These are phyloP conservation scores for Phytopythium aichiense DNA, from an alignment of 352 stramenopile species.

Conservation along the genomic window DNA sequence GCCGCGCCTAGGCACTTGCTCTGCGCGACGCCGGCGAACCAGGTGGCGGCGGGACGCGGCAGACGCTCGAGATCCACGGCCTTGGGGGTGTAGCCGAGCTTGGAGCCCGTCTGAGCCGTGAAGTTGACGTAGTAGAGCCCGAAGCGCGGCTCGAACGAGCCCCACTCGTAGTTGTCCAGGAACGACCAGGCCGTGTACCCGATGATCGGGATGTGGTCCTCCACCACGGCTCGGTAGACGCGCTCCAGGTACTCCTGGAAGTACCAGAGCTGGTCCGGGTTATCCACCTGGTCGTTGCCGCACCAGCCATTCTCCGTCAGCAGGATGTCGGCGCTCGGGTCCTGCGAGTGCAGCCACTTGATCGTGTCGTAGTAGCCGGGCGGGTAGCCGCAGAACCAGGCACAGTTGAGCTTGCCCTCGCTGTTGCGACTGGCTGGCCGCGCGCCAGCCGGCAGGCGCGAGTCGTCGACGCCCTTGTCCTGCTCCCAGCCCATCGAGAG, in stretches of 20 bases:
- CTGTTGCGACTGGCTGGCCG: constrained; percentile 26
- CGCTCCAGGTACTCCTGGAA: constrained; percentile 49
- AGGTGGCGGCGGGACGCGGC: constrained; percentile 34
- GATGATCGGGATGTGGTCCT: constrained; percentile 61
- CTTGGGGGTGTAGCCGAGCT: constrained; percentile 25
- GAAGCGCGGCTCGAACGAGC: constrained; percentile 59
- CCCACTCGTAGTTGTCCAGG: constrained; percentile 96
- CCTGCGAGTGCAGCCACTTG: constrained; percentile 41
- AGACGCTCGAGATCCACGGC: constrained; percentile 27
- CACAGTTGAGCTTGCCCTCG: constrained; percentile 29
- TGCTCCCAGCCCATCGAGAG: constrained; percentile 38
- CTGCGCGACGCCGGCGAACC: constrained; percentile 27
- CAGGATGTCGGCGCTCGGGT: constrained; percentile 35
- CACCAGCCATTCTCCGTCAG: constrained; percentile 72
- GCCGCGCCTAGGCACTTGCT: constrained; percentile 23
- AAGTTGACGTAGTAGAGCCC: constrained; percentile 69
- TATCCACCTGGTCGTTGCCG: constrained; percentile 33
- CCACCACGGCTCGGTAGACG: constrained; percentile 39
- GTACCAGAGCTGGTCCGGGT: constrained; percentile 64
- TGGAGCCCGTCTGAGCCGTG: constrained; percentile 22
- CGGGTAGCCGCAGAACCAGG: constrained; percentile 48
- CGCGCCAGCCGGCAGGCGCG: constrained; percentile 48
- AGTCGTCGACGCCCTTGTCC: constrained; percentile 44
- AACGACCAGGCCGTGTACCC: constrained; percentile 94
- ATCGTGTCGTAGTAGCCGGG: constrained; percentile 51